phyloP scores from a whole-genome alignment of 1,139 yeast species.

The Debaryomyces subglobosus region DNA sequence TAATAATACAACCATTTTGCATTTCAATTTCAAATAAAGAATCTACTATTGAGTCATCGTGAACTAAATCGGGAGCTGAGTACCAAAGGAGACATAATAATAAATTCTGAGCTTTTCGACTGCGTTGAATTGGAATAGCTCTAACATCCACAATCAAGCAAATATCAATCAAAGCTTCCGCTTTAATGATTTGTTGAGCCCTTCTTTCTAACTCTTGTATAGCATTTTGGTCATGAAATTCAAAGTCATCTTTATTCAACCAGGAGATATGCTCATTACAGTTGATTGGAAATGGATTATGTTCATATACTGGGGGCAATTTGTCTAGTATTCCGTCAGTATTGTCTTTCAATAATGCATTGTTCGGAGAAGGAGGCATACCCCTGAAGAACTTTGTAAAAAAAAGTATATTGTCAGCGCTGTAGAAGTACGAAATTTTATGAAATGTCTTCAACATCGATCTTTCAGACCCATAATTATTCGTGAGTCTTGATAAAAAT shows the following conservation, averaged over 20 bases:
- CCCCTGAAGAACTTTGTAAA: constrained; percentile 59
- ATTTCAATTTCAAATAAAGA: constrained; percentile 58
- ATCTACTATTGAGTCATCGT: constrained; percentile 38
- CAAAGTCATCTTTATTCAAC: constrained; percentile 54
- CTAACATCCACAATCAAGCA: constrained; percentile 46
- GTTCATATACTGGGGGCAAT: constrained; percentile 43
- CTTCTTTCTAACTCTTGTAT: constrained; percentile 66
- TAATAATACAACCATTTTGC: constrained; percentile 48
- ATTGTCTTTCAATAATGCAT: constrained; percentile 25
- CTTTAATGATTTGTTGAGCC: constrained; percentile 53
- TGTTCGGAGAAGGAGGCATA: constrained; percentile 61
- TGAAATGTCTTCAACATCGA: constrained; percentile 49
- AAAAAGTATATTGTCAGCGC: constrained; percentile 64
- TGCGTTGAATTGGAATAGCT: constrained; percentile 27
- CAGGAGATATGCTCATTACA: constrained; percentile 58
- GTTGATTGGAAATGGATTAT: constrained; percentile 55
- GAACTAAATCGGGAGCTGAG: constrained; percentile 20
- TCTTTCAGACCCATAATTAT: constrained; percentile 49
- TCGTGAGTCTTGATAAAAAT: constrained; percentile 61
- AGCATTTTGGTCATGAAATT: constrained; percentile 57
- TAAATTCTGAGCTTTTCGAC: constrained; percentile 35
- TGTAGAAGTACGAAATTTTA: constrained; percentile 62
- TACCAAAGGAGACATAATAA: constrained; percentile 53
- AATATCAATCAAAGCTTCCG: constrained; percentile 67
- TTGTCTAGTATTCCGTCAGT: constrained; percentile 18